Evolutionary conservation across 768 basidiomycete genomes (phyloP), one percentile per base, ranked within the genome.

Genomic region (Suillus subaureus): DNA sequence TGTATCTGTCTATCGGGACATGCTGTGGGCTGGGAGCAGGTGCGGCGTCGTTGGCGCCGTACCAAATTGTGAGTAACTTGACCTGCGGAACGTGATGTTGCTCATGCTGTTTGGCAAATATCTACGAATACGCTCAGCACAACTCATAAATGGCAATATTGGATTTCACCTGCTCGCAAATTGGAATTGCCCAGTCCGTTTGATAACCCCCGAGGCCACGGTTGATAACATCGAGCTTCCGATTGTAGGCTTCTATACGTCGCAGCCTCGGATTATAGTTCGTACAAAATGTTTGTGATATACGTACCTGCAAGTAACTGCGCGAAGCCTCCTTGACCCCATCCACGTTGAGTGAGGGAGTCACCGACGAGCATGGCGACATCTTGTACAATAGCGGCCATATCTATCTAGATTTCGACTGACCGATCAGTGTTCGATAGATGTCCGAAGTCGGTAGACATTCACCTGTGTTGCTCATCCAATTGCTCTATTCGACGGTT

Each of bases 11-110:
- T 33, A 92, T 78, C 4, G 94, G 90, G 52, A 96, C 91, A 72
- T 94, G 90, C 72, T 97, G 96, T 18, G 81, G 77, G 23, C 84
- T 87, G 0, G 84, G 85, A 35, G 78, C 75, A 60, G 92, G 80
- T 69, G 85, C 87, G 7, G 96, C 87, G 74, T 98, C 96, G 77
- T 98, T 98, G 18, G 89, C 89, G 57, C 95, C 95, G 66, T 93
- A 92, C 94, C 94, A 97, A 72, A 97, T 87, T 7, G 87, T 87
- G 66, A 96, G 80, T n/a, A 96, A 75, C 49, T 85, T 86, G 42
- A 95, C 82, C 54, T 82, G 85, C 9, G 91, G 89, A 43, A 81
- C 79, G 61, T 83, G 77, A 26, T 74, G 70, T 62, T 79, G 82
- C 64, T 83, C 82, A 7, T 80, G 70, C 68, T 77, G 81, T 66